Evolutionary conservation across 768 basidiomycete genomes (phyloP), one percentile per base, ranked within the genome.

Genomic region (Pisolithus orientalis): DNA sequence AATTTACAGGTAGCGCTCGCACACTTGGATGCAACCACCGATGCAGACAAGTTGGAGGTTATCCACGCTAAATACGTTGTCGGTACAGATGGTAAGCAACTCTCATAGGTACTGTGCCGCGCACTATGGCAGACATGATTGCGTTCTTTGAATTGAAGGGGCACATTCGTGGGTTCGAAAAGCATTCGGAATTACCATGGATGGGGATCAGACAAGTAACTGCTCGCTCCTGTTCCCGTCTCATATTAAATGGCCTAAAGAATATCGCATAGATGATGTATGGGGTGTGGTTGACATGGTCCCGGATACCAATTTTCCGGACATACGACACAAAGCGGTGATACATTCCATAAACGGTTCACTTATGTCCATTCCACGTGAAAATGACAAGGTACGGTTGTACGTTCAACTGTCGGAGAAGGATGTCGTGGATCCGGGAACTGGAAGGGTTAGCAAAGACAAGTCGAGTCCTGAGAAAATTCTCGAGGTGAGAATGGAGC

Each of bases 241-340:
- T 21, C 21, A 21, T 21, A 21, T 21, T 21, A 2, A 21, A 21
- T 21, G 21, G 21, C 11, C 3, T 44, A 9, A 6, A 24, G 27
- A 3, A 29, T 49, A 53, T 7, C 4, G 7, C 34, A n/a, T 27
- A 69, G 83, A 90, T 49, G 84, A 79, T 52, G 75, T 91, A n/a
- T 93, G 90, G 90, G 90, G 90, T 2, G 90, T 92, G 3, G 68
- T 90, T 21, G 90, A 90, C 65, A 71, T 80, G 47, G 59, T 79
- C 24, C 84, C 84, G 0, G 76, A 82, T 17, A 88, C 87, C 1
- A 72, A 89, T 61, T 87, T 90, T 53, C 89, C 89, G 0, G 87
- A 90, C 62, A 83, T 87, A 53, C 80, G 87, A 16, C 82, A 82
- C 51, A 75, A 72, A 56, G 71, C 72, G 46, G 80, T 71, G 0